Evolutionary conservation across 768 basidiomycete species (phyloP), one percentile per base, ranked within the genome.

Genomic region (Pholiota conissans): DNA sequence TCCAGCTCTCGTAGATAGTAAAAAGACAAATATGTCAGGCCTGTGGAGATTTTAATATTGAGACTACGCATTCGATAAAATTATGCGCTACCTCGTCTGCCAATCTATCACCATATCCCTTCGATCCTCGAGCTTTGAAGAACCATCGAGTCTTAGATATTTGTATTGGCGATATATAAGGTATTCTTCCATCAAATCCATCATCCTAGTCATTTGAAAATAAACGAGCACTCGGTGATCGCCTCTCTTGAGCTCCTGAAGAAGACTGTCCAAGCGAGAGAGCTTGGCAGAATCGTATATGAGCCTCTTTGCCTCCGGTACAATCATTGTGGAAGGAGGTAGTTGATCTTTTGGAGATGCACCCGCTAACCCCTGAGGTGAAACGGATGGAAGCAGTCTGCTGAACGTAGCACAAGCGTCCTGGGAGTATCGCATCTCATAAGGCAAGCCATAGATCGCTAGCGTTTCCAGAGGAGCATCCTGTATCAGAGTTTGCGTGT

Each of bases 171-270:
- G 87, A 75, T 91, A 97, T 57, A 97, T 93, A 59, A 99, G 80
- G 70, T 98, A 99, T 70, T 98, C 97, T 72, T 98, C 97, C 86
- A 98, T 95, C 49, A 98, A 78, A 70, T 98, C 95, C 89, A 99
- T 97, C 97, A 98, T 99, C 58, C 90, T 85, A 11, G 96, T 98
- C 97, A 99, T 99, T 73, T 99, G 97, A 87, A 98, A 98, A 75
- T 98, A 99, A 18, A 99, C 82, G 65, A 99, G 74, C 13, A 96
- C 93, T 46, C 95, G 87, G 73, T 99, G 97, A 60, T 95, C 95
- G 1, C 87, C 90, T 32, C 85, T 81, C 74, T 97, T 98, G 56
- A 99, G 85, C 66, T 96, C 92, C 59, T 92, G 90, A 7, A 99
- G 78, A n/a, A 99, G 76, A 20, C 80, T 67, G 71, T 99, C 97